phyloP scores from a whole-genome alignment of 2,329 filamentous ascomycete genomes.

The Lanzia echinophila region DNA sequence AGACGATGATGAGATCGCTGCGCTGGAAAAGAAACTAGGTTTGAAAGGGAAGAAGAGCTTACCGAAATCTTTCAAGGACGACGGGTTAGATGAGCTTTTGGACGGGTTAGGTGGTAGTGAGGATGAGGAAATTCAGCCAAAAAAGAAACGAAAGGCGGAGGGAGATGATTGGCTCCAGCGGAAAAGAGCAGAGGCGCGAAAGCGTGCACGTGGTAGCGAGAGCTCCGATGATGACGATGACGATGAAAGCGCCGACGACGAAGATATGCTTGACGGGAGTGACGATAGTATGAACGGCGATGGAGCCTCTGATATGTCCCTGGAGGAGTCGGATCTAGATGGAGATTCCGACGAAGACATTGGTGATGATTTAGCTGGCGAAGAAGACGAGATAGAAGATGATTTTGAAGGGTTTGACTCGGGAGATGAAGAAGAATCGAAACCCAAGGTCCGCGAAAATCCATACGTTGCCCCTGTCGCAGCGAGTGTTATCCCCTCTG shows the following conservation, averaged over 20 bases:
- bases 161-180: conserved; percentile 54
- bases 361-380: conserved; percentile 31
- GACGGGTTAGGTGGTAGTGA: conserved; percentile 55
- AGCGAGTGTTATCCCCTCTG: conserved; percentile 39
- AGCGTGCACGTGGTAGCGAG: conserved; percentile 6
- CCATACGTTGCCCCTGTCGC: conserved; percentile 73
- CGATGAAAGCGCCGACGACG: conserved; percentile 1
- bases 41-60: conserved; percentile 65
- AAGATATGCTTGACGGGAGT: conserved; percentile 9
- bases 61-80: conserved; percentile 68
- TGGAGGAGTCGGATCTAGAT: conserved; percentile 27
- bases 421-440: conserved; percentile 33
- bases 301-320: conserved; percentile 25
- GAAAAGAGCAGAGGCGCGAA: conserved; percentile 44
- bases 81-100: conserved; percentile 68
- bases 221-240: conserved; percentile 1
- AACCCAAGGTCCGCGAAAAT: conserved; percentile 62
- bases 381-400: conserved; percentile 30
- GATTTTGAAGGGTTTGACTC: conserved; percentile 35
- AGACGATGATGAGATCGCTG: conserved; percentile 84
- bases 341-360: conserved; percentile 22
- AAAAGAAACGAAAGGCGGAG: conserved; percentile 52
- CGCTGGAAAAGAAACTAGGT: conserved; percentile 80
- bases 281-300: conserved; percentile 27
- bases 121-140: conserved; percentile 37